Percentiles rank a stretch among this genome's conserved stretches.
Evolutionary conservation across 305 asterid genomes (phyloP).

Genomic region (Fraxinus albicans): DNA sequence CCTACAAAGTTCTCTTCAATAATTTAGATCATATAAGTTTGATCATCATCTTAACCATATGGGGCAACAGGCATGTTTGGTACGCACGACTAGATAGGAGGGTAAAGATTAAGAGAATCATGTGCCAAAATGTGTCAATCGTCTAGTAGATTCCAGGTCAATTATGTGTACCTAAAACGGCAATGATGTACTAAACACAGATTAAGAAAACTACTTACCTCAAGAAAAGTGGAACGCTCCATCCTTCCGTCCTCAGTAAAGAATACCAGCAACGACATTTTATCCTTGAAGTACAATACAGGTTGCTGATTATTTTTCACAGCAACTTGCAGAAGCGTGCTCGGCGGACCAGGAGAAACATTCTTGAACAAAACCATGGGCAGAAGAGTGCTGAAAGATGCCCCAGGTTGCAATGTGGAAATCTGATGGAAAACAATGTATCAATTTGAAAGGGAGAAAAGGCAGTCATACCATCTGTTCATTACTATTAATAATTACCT

Average conservation of each 20-base stretch:
- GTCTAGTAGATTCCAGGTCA: neutral
- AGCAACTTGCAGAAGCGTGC: constrained; percentile 83
- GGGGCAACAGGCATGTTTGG: neutral
- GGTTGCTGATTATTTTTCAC: constrained; percentile 97
- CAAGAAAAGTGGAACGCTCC: constrained; percentile 87
- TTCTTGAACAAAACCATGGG: constrained; percentile 96
- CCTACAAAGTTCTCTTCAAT: neutral
- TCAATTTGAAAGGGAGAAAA: constrained; percentile 11
- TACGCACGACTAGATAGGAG: neutral
- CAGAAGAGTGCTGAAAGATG: constrained; percentile 72
- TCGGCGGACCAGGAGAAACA: constrained; percentile 79
- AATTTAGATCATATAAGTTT: neutral
- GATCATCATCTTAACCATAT: neutral
- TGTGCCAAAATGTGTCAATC: neutral
- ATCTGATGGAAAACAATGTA: constrained; percentile 11
- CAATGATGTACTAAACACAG: constrained; percentile 15
- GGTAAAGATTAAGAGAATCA: neutral
- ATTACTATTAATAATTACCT: constrained; percentile 44
- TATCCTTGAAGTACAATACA: constrained; percentile 89
- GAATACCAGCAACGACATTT: constrained; percentile 52
- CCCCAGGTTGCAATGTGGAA: constrained; percentile 78
- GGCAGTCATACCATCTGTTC: neutral
- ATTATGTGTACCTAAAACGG: neutral
- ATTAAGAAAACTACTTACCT: constrained; percentile 47
- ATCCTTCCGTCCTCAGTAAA: constrained; percentile 87